Evolutionary conservation across 768 basidiomycete species (phyloP).

Genomic region (Tylopilus rubrobrunneus): DNA sequence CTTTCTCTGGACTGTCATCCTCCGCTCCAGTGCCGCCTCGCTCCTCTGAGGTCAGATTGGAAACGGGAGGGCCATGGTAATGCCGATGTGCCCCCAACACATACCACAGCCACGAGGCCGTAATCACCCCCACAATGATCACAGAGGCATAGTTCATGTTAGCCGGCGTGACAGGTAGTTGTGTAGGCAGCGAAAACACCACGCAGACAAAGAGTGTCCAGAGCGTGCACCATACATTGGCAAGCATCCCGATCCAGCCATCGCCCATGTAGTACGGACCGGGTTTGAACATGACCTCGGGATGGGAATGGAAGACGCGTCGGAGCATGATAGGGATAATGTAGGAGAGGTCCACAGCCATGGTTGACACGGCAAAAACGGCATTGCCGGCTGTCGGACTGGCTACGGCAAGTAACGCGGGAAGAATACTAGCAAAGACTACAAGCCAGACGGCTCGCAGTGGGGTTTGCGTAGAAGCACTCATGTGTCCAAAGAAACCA

Average conservation of each 20-base stretch:
- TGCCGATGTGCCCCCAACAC: conserved; percentile 48
- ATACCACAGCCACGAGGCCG: conserved; percentile 46
- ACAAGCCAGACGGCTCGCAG: conserved; percentile 53
- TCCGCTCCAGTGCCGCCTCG: background rate
- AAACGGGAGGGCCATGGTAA: conserved; percentile 51
- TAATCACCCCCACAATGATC: conserved; percentile 23
- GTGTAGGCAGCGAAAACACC: conserved; percentile 49
- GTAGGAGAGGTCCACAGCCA: conserved; percentile 51
- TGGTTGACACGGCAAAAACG: conserved; percentile 52
- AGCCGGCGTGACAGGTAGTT: conserved; percentile 41
- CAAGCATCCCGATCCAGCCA: conserved; percentile 41
- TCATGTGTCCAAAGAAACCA: conserved; percentile 52
- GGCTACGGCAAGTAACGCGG: conserved; percentile 48
- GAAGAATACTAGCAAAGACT: conserved; percentile 40
- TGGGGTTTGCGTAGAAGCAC: conserved; percentile 47
- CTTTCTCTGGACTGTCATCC: conserved; percentile 5
- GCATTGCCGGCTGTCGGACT: conserved; percentile 51
- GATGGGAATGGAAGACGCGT: conserved; percentile 48
- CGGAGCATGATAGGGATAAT: conserved; percentile 55
- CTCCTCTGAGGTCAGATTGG: conserved; percentile 35
- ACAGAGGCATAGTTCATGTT: conserved; percentile 55
- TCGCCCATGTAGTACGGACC: conserved; percentile 61
- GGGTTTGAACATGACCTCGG: conserved; percentile 55
- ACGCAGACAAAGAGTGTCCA: conserved; percentile 47
- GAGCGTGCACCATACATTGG: conserved; percentile 43